Evolutionary conservation across 2,329 filamentous ascomycete genomes (phyloP), one percentile per base, ranked within the genome.

Genomic region (Trichoderma sp.): DNA sequence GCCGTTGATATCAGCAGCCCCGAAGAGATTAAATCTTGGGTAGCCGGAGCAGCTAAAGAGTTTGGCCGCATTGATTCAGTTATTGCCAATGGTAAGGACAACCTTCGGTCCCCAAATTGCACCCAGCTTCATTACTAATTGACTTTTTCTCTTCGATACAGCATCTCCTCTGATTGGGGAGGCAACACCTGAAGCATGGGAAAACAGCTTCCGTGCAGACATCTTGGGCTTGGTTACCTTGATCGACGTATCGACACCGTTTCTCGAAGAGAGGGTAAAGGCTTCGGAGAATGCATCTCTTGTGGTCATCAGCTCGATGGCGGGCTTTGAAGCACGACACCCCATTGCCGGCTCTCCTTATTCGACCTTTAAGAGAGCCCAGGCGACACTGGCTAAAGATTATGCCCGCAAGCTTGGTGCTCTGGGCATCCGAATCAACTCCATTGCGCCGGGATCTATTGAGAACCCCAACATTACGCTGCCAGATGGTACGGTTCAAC

Each of bases 181-280:
- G 9, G 58, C 74, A 4, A 73, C 66, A 9, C 17, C 57, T 1
- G 75, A 77, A 2, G 26, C 65, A 0, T 78, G 76, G 76, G 50
- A 74, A 17, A 76, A 75, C 17, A 78, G 76, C 50, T 77, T 78
- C 23, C 74, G 74, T 23, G 73, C 73, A 2, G 76, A 78, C 6
- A 68, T 78, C 6, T 28, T 78, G n/a, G 76, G 76, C 0, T 74
- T 78, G 1, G 53, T 77, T 6, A 70, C 65, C 4, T 63, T 78
- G 2, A 76, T 78, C 9, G 74, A 77, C 6, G 70, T 71, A 1
- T 65, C 72, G 0, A 71, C 70, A 1, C 76, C 74, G 1, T 72
- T 76, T 8, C 72, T 78, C 0, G 75, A 73, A 26, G 71, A 75
- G 23, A 65, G 72, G 0, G 70, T 71, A 2, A 71, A 67, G 11